Percentiles rank a stretch among this genome's conserved stretches.
Evolutionary conservation across 768 basidiomycete genomes (phyloP).

Genomic region (Leccinum boreale): DNA sequence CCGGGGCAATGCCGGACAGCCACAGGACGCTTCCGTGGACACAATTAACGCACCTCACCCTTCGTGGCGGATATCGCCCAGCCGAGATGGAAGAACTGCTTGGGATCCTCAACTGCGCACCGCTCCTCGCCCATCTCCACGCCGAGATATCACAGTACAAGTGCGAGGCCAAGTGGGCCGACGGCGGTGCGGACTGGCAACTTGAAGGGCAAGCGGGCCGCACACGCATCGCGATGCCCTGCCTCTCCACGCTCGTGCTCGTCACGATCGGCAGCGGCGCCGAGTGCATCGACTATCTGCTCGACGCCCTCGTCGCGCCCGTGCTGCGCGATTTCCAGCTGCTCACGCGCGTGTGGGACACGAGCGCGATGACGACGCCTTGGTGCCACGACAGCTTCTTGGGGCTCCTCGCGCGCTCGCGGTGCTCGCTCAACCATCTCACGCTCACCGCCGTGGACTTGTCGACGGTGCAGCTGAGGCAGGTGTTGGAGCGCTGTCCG

Average conservation of each 20-base stretch:
- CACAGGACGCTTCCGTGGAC: conserved; percentile 32
- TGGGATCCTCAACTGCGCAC: conserved; percentile 22
- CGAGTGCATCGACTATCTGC: conserved; percentile 23
- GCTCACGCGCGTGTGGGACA: conserved; percentile 33
- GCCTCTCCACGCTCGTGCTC: conserved; percentile 29
- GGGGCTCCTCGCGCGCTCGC: conserved; percentile 24
- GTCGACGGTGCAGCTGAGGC: conserved; percentile 17
- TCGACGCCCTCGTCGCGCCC: conserved; percentile 25
- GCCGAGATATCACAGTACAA: conserved; percentile 32
- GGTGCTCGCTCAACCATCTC: conserved; percentile 29
- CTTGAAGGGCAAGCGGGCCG: background rate
- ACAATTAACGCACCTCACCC: conserved; percentile 30
- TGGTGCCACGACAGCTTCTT: conserved; percentile 31
- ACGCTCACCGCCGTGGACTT: conserved; percentile 28
- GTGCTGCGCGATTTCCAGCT: conserved; percentile 29
- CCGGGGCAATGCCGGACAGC: conserved; percentile 31
- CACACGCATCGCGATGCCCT: conserved; percentile 27
- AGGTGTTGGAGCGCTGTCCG: conserved; percentile 29
- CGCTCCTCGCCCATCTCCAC: conserved; percentile 28
- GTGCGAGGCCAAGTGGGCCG: conserved; percentile 28
- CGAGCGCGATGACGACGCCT: conserved; percentile 25
- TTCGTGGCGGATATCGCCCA: conserved; percentile 29
- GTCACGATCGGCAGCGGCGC: conserved; percentile 31
- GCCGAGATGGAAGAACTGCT: conserved; percentile 27
- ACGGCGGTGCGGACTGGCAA: conserved; percentile 6